phyloP scores from a whole-genome alignment of 306 rosid genomes.

The Cucumis hystrix region DNA sequence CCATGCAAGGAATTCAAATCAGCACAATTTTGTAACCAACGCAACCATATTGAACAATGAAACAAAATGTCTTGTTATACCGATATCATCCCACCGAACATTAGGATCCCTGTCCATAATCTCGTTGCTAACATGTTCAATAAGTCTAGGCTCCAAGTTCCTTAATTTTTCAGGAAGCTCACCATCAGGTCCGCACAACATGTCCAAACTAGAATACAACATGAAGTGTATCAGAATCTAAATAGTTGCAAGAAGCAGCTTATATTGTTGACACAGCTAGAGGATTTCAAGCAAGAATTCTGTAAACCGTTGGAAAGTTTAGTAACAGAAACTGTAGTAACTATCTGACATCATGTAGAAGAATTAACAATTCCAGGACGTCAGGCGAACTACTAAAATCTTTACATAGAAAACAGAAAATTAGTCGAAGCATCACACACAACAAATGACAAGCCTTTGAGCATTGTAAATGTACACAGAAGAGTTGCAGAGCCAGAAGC shows the following conservation, averaged over 20 bases:
- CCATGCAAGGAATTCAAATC: constrained; percentile 5
- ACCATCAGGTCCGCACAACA: constrained; percentile 88
- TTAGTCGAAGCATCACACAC: not conserved
- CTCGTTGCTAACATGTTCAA: constrained; percentile 94
- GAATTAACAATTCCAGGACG: not conserved
- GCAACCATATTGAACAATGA: constrained; percentile 3
- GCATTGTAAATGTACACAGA: not conserved
- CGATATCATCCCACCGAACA: constrained; percentile 74
- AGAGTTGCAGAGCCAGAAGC: not conserved
- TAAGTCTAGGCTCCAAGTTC: constrained; percentile 91
- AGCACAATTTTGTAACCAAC: constrained; percentile 10
- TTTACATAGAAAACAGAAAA: not conserved
- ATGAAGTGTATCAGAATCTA: constrained; percentile 13
- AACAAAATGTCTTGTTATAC: constrained; percentile 26
- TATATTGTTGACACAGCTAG: not conserved
- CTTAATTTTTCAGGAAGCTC: constrained; percentile 98
- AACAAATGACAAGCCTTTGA: not conserved
- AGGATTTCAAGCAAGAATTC: not conserved
- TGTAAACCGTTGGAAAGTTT: not conserved
- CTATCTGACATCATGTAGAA: not conserved
- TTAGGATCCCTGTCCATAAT: constrained; percentile 91
- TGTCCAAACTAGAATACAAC: constrained; percentile 53
- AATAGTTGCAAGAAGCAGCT: constrained; percentile 8
- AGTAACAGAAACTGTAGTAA: not conserved
- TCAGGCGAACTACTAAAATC: not conserved